Percentiles rank a stretch among this genome's conserved stretches.
These are phyloP conservation scores for Helianthus tuberosus DNA, from an alignment of 129 eudicot species.

Conservation along the genomic window DNA sequence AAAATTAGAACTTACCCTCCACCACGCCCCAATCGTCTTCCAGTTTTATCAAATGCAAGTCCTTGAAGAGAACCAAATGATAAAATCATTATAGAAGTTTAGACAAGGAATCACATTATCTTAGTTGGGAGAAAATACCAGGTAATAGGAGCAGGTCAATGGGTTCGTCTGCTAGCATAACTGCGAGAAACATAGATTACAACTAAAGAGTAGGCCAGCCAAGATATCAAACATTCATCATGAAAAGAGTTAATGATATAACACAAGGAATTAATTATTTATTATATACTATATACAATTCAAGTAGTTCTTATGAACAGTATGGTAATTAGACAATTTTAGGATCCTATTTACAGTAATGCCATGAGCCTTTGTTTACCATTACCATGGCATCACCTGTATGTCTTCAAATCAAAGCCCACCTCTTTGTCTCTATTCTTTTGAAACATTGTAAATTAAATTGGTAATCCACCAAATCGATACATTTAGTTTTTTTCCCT, in stretches of 20 bases:
- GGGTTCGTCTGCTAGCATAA: conserved; percentile 85
- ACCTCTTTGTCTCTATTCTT: too few relatives aligned
- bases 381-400: too few relatives aligned
- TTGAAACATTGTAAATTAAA: too few relatives aligned
- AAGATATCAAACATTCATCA: neutral
- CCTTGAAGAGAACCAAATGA: conserved; percentile 45
- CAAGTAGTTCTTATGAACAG: too few relatives aligned
- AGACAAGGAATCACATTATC: neutral
- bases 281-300: too few relatives aligned
- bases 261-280: neutral
- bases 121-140: conserved; percentile 43
- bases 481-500: too few relatives aligned
- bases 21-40: conserved; percentile 98
- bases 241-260: neutral
- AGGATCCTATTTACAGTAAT: too few relatives aligned
- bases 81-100: conserved; percentile 16
- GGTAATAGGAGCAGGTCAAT: conserved; percentile 90
- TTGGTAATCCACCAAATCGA: too few relatives aligned
- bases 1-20: conserved; percentile 89
- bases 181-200: conserved; percentile 43
- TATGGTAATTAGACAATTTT: too few relatives aligned
- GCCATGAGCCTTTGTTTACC: too few relatives aligned
- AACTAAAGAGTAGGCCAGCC: neutral
- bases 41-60: conserved; percentile 94
- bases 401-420: too few relatives aligned